Percentiles rank a stretch among this genome's conserved stretches.
Conservation (phyloP, 306 rosid species). For the Argentina anserina region DNA sequence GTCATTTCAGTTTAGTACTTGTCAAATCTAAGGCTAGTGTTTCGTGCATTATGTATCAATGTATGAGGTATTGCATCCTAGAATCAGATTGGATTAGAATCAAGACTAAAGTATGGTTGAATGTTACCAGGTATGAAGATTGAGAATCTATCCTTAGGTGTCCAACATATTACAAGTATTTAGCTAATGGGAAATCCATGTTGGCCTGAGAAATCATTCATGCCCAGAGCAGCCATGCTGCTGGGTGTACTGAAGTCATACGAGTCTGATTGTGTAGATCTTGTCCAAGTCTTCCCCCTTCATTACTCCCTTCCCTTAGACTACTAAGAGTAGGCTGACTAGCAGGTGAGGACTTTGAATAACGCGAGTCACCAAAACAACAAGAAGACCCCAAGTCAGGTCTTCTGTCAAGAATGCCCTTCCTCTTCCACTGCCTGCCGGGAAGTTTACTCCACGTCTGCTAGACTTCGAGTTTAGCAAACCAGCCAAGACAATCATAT, state of each 20-base stretch:
- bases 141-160: background rate
- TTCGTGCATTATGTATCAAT: background rate
- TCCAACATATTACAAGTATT: background rate
- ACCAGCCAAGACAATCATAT: background rate
- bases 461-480: too few relatives aligned
- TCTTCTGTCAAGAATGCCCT: background rate
- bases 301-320: background rate
- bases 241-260: background rate
- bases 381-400: constrained; percentile 9
- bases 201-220: background rate
- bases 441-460: constrained; percentile 2
- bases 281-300: background rate
- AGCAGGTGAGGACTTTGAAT: background rate
- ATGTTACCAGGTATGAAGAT: background rate
- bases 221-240: background rate
- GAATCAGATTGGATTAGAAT: background rate
- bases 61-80: background rate
- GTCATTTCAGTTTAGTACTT: background rate
- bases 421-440: background rate
- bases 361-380: background rate
- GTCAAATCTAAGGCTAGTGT: background rate
- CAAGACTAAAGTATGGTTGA: background rate
- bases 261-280: background rate
- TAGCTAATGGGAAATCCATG: background rate
- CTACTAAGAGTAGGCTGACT: background rate